Percentiles rank a stretch among this genome's conserved stretches.
Evolutionary conservation across 2,329 filamentous ascomycete species (phyloP).

Genomic region (Myriosclerotinia curreyana): DNA sequence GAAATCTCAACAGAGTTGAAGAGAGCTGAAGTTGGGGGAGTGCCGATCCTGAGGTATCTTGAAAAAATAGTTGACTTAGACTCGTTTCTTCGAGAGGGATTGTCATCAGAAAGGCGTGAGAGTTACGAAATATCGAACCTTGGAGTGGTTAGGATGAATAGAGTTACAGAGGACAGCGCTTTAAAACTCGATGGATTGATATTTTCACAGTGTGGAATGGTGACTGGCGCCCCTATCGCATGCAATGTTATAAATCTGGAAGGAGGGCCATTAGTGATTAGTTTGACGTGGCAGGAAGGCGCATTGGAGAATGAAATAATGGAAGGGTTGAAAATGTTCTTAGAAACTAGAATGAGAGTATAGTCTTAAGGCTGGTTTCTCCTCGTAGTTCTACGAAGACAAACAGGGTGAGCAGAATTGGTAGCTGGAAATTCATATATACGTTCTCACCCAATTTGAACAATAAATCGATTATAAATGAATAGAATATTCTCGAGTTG

Average conservation of each 20-base stretch:
- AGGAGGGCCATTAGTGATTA: constrained; percentile 27
- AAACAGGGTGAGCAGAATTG: neutral
- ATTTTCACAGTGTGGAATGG: constrained; percentile 31
- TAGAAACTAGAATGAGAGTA: neutral
- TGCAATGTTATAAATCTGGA: constrained; percentile 25
- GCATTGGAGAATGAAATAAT: constrained; percentile 26
- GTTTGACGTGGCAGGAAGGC: constrained; percentile 31
- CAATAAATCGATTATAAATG: neutral
- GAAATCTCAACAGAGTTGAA: constrained; percentile 26
- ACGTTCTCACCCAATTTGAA: neutral
- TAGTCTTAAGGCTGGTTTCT: no score
- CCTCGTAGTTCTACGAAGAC: no score
- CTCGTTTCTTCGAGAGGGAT: neutral
- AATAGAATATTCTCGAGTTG: neutral
- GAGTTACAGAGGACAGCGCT: neutral
- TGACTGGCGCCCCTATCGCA: constrained; percentile 26
- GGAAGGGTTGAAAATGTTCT: constrained; percentile 14
- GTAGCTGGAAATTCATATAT: neutral
- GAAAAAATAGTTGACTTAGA: neutral
- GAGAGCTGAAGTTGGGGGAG: neutral
- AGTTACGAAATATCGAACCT: constrained; percentile 34
- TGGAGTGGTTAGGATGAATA: constrained; percentile 25
- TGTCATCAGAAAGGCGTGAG: neutral
- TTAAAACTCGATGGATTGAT: constrained; percentile 26
- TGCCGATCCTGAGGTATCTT: neutral